Base-by-base conservation (phyloP, 176 grass and related monocot genomes). In the Oryza meyeriana region DNA sequence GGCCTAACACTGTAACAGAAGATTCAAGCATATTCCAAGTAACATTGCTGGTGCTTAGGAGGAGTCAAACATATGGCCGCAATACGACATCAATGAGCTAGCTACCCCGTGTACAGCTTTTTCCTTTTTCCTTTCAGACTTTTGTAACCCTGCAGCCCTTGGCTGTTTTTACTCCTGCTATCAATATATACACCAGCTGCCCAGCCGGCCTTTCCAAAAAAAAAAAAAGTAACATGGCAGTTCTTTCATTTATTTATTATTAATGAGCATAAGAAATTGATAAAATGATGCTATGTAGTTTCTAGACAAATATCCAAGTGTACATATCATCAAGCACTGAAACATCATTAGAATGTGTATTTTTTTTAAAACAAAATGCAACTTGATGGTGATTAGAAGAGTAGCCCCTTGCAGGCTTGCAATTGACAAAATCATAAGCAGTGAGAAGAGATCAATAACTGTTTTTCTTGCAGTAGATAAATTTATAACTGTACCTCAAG, bases 401-500 rank as follows among this genome's bases (percentile, higher is more conserved):
- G 10, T 25, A 57, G 52, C 7, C 32, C 12, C 4, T 44, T 30
- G 38, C 69, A 76, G 80, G 6, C n/a, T 82, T 45, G 50, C 32
- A 28, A 36, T 39, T 25, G 61, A 36, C 24, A 68, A 42, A 67
- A 74, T 29, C 29, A 79, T 29, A 83, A 79, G 35, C 35, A 36
- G 8, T 41, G 47, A 65, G 78, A 74, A 33, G 4, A 79, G 48
- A 77, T 36, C 20, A 48, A 22, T 16, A 66, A 44, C 20, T 59
- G 33, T 22, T 82, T 50, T 50, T 9, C 16, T 3, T 63, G 3
- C 24, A 9, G 8, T 45, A 61, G 9, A 36, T 82, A 50, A 1
- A 82, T 66, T 41, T 44, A 79, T 66, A 83, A 36, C 6, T 74
- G 30, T 91, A 99, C 96, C 96, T 99, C 84, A 99, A 93, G 71